phyloP scores from a whole-genome alignment of 768 basidiomycete genomes.

The Chalciporus piperatus region DNA sequence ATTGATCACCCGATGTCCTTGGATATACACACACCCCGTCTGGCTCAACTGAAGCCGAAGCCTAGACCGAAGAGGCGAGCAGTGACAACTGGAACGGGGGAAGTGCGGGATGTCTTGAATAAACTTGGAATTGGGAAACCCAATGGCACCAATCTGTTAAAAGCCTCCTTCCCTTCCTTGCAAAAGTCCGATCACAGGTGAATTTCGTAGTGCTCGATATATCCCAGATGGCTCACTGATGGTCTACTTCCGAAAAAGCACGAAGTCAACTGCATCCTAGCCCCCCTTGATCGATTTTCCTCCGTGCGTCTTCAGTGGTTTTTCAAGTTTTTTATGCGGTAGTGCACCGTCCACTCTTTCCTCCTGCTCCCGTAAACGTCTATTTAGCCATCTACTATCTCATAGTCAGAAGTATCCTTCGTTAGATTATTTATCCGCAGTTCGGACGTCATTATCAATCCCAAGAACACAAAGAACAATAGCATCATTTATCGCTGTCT shows the following conservation, averaged over 20 bases:
- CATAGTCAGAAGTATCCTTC: conserved; percentile 11
- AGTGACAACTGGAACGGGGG: conserved; percentile 51
- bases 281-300: not conserved
- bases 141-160: conserved; percentile 56
- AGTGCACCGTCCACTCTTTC: not conserved
- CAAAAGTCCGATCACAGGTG: conserved; percentile 46
- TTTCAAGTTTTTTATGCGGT: not conserved
- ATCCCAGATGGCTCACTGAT: conserved; percentile 1
- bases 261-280: conserved; percentile 10
- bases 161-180: conserved; percentile 65
- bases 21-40: conserved; percentile 39
- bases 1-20: conserved; percentile 63
- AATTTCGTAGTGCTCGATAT: conserved; percentile 9
- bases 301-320: not conserved
- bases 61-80: conserved; percentile 55
- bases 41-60: conserved; percentile 48
- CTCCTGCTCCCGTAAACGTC: not conserved
- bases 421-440: conserved; percentile 19
- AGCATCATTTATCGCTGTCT: conserved; percentile 23
- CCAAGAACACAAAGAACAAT: conserved; percentile 9
- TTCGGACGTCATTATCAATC: conserved; percentile 14
- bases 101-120: conserved; percentile 80
- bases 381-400: conserved; percentile 10
- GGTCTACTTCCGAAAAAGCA: conserved; percentile 8
- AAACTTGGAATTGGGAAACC: conserved; percentile 80